Evolutionary conservation across 306 rosid genomes (phyloP), one percentile per base, ranked within the genome.

Genomic region (Carpinus viminea): DNA sequence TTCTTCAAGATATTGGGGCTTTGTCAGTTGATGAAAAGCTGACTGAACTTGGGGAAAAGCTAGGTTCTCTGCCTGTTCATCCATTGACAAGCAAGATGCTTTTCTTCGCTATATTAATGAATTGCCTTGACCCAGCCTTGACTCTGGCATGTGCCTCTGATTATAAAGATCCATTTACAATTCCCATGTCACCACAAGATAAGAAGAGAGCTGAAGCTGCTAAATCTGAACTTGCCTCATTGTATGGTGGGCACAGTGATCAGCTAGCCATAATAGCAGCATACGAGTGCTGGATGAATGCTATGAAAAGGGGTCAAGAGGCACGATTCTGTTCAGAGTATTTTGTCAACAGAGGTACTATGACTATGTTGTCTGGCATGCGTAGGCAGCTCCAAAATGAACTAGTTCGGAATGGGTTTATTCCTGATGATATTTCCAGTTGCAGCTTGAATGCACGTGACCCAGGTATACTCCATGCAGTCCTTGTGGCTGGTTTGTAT

Each of bases 1-100:
- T 90, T 82, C 99, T 95, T 84, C 97, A 90, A 71, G 98, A 95
- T 73, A 93, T 93, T 62, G 99, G 98, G 81, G 98, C 99, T 77
- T 83, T 95, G 84, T 76, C 99, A 41, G 50, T 8, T 12, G 96
- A 88, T 55, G 99, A 89, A 80, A 84, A 80, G 4, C 98, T 93
- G 83, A 95, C 99, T 20, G 83, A 75, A 43, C 91, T 95, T 36
- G 98, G 99, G 83, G 92, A 87, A 85, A 95, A 89, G 86, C 84
- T 95, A 77, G 99, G 98, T 72, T 86, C 91, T 74, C 89, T 95
- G 24, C 99, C 99, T 69, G 96, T 93, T 84, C 98, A 95, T 85
- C 99, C 99, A 69, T 75, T 87, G 68, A 91, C 90, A 12, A 83
- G 99, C 94, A 93, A 86, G 82, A 93, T 95, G 98, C 96, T 95